Base-by-base conservation (phyloP, 768 basidiomycete genomes). In the Fomitopsis serialis region DNA sequence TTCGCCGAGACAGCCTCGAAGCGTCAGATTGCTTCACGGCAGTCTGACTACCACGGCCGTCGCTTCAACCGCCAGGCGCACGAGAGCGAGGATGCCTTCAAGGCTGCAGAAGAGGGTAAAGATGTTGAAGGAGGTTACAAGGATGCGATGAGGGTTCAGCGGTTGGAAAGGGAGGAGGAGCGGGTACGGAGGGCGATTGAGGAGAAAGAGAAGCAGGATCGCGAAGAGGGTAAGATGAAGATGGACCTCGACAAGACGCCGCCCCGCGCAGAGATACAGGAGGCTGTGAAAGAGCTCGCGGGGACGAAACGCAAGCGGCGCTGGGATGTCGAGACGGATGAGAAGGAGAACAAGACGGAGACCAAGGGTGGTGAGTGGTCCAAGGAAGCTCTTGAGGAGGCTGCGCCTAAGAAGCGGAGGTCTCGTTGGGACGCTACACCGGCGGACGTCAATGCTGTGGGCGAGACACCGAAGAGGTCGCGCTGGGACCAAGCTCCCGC, bases 341-440 rank as follows among this genome's bases (percentile, higher is more conserved):
- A 88, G 67, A 86, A 84, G 57, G 70, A 79, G 21, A 81, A 85
- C 60, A 80, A 81, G 32, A 82, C 82, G 50, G 75, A 77, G 66
- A 70, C 66, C 56, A 80, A 80, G 55, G 74, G 70, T 2, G 84
- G 80, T 37, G 84, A 88, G 65, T 89, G 87, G 84, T 84, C 84
- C 6, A 85, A 88, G 66, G 83, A 91, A 61, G 81, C 84, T 50
- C 68, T 83, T 25, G 89, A 89, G 49, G 78, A 77, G 24, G 81
- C 86, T 52, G 84, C 85, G 22, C 84, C 91, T 42, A 94, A 91
- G 72, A 96, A 96, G 72, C 87, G 92, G 55, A 85, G 92, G 60
- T 98, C 95, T 52, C 80, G 96, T 46, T 98, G 96, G 96, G 96
- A 98, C 68, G 92, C 93, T 49, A 83, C 93, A 0, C 93, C 95